phyloP scores from a whole-genome alignment of 257 asterid species.

The Misopates orontium region DNA sequence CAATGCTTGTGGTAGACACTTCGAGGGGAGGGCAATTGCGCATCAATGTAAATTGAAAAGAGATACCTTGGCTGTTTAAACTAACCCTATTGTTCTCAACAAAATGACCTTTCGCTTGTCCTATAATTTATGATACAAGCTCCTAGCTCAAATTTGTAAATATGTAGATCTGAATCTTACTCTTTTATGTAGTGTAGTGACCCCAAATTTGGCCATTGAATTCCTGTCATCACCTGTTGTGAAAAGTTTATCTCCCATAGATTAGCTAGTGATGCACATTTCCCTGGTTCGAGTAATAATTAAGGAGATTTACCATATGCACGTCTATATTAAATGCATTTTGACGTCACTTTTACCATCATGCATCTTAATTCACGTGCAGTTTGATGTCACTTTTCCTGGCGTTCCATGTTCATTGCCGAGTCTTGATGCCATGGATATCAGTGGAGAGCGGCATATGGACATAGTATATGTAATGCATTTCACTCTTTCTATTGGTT shows the following conservation, averaged over 20 bases:
- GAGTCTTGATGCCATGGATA: conserved; percentile 97
- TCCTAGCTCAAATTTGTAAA: conserved; percentile 6
- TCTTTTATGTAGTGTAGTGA: conserved; percentile 21
- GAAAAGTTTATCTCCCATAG: background rate
- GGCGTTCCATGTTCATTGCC: conserved; percentile 79
- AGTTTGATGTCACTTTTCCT: conserved; percentile 94
- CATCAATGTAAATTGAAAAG: conserved; percentile 49
- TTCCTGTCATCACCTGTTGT: no score
- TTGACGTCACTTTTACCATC: conserved; percentile 69
- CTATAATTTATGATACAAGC: background rate
- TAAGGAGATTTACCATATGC: conserved; percentile 24
- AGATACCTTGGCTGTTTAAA: no score
- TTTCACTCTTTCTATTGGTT: conserved; percentile 13
- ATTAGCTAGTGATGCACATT: background rate
- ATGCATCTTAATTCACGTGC: no score
- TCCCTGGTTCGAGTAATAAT: conserved; percentile 12
- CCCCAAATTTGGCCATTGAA: background rate
- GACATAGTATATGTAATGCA: conserved; percentile 73
- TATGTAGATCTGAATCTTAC: background rate
- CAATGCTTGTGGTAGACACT: conserved; percentile 92
- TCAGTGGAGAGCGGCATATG: conserved; percentile 94
- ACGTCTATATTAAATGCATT: conserved; percentile 53
- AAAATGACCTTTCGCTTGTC: background rate
- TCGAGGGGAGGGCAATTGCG: conserved; percentile 91
- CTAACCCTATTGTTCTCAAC: no score